Base-by-base conservation (phyloP, 2,329 filamentous ascomycete genomes). In the Boeremia lycopersici region DNA sequence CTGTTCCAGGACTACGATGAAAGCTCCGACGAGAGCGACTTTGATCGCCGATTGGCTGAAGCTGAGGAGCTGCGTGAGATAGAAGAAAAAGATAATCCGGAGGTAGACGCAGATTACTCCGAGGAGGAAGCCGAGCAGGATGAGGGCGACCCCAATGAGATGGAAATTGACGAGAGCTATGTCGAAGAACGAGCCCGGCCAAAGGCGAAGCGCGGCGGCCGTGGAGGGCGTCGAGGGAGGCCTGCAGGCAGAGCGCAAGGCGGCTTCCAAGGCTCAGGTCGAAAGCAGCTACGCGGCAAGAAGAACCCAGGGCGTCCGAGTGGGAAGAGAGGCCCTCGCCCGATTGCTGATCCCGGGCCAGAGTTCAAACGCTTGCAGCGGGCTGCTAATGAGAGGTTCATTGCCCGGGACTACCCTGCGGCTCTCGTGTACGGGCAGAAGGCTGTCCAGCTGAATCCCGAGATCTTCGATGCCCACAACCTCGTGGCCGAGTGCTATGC, bases 351-450 rank as follows among this genome's bases (percentile, higher is more conserved):
- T 69, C 88, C 87, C 13, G 84, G 87, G 39, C 85, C 82, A 35
- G 87, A 91, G 62, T 90, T 92, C 71, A 90, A 88, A 65, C 79
- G 84, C 35, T 79, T 87, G 36, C 80, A 92, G 43, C 82, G 83
- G 41, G 80, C 84, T 66, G 89, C 90, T 3, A 89, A 86, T 54
- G 81, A 87, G 56, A 84, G 86, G 4, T 92, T 87, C 67, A 79
- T 91, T 54, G 78, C 82, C 9, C 79, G 82, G 25, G 80, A 87
- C 17, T 86, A 87, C 59, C 80, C 84, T 5, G 77, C 81, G 2
- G 73, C 73, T 12, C 65, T 73, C 25, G 61, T 67, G 6, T 69
- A 66, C 49, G 69, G 69, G 3, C 64, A 70, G 15, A 64, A 69
- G 51, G 74, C 74, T 10, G 71, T 76, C 35, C 68, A 73, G 56